Evolutionary conservation across 345 rosid species (phyloP).

Genomic region (Eucalyptus regnans): DNA sequence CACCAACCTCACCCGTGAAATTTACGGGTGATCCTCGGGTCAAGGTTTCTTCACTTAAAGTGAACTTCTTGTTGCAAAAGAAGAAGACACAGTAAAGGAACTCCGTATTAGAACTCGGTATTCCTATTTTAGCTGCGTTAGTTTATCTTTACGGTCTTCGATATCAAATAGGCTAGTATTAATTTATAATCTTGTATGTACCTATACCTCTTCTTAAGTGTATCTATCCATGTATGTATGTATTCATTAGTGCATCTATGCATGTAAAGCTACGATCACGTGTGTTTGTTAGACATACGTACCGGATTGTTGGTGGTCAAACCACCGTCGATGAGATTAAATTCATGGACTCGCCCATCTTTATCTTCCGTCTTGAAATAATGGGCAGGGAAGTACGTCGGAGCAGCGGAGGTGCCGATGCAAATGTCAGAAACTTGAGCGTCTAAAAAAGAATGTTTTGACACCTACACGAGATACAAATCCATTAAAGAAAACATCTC

Average conservation of each 20-base stretch:
- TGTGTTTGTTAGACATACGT: background rate
- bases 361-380: constrained; percentile 34
- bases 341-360: constrained; percentile 23
- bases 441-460: constrained; percentile 15
- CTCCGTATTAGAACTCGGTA: background rate
- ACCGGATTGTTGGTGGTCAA: constrained; percentile 70
- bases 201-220: background rate
- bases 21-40: background rate
- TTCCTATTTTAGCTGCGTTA: background rate
- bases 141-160: background rate
- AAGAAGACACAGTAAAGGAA: background rate
- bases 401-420: constrained; percentile 64
- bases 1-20: background rate
- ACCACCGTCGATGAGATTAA: constrained; percentile 67
- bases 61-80: background rate
- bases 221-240: background rate
- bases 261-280: background rate
- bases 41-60: background rate
- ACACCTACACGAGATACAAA: constrained; percentile 9
- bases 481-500: background rate
- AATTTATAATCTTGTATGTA: background rate
- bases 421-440: constrained; percentile 58
- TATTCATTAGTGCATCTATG: background rate
- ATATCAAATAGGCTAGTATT: background rate
- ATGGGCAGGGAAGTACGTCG: constrained; percentile 52